Conservation (phyloP, 2,329 filamentous ascomycete genomes). For the Colletotrichum shisoi region DNA sequence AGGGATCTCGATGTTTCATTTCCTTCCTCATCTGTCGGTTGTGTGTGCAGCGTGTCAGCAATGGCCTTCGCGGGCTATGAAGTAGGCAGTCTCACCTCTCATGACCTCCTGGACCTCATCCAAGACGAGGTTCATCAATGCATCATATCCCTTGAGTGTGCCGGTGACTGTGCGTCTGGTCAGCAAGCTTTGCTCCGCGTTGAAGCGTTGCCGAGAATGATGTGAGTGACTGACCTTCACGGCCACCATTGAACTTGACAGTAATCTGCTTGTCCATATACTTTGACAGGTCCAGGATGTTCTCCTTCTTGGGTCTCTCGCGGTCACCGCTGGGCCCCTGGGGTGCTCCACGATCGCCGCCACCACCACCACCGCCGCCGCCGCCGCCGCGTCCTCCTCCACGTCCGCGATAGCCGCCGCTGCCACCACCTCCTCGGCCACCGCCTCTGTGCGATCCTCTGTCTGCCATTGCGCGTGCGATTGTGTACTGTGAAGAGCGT, state of each 20-base stretch:
- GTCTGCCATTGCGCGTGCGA: conserved; percentile 55
- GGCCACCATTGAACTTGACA: conserved; percentile 95
- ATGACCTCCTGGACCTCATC: conserved; percentile 93
- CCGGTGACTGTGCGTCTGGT: conserved; percentile 71
- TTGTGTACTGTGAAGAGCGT: not conserved
- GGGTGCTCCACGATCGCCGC: conserved; percentile 52
- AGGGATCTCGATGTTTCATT: conserved; percentile 83
- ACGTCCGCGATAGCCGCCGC: conserved; percentile 57
- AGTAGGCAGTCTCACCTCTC: conserved; percentile 67
- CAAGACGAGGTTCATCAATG: conserved; percentile 96
- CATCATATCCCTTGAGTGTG: conserved; percentile 92
- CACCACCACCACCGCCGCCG: conserved; percentile 50
- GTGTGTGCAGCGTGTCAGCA: conserved; percentile 1
- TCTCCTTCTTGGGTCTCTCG: conserved; percentile 95
- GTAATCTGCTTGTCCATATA: conserved; percentile 97
- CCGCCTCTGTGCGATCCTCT: conserved; percentile 59
- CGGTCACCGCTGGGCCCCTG: conserved; percentile 49
- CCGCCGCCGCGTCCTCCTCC: conserved; percentile 55
- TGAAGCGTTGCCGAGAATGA: not conserved
- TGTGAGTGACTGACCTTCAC: conserved; percentile 71
- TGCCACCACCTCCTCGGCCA: conserved; percentile 54
- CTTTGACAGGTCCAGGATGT: conserved; percentile 92
- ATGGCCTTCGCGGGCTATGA: not conserved
- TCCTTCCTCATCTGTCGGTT: conserved; percentile 80
- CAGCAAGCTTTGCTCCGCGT: not conserved